These are phyloP conservation scores for Huntiella bhutanensis DNA, from an alignment of 2,329 filamentous ascomycete genomes.

Conservation along the genomic window DNA sequence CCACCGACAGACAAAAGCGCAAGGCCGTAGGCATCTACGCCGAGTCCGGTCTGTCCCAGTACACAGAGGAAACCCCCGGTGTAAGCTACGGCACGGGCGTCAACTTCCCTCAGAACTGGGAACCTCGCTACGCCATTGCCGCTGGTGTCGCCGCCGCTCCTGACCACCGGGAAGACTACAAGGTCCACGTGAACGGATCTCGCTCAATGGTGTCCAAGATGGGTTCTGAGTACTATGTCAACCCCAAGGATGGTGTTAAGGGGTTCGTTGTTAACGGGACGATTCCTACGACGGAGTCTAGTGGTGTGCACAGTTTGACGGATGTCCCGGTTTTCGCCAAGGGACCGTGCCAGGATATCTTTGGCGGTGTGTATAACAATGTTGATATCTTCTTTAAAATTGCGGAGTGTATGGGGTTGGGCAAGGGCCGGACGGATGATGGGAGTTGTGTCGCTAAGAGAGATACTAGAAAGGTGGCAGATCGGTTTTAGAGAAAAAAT, in stretches of 20 bases:
- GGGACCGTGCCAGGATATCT: conserved; percentile 61
- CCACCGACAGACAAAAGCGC: conserved; percentile 52
- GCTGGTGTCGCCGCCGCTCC: conserved; percentile 53
- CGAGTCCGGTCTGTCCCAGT: conserved; percentile 56
- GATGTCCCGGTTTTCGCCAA: conserved; percentile 62
- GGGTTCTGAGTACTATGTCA: conserved; percentile 42
- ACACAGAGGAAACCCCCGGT: conserved; percentile 38
- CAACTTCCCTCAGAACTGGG: conserved; percentile 70
- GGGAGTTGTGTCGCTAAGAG: conserved; percentile 4
- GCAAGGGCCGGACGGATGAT: conserved; percentile 12
- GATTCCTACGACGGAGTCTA: conserved; percentile 38
- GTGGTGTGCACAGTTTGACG: conserved; percentile 60
- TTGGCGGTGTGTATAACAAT: conserved; percentile 52
- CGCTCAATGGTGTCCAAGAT: conserved; percentile 40
- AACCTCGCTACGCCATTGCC: conserved; percentile 64
- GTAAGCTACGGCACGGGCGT: conserved; percentile 53
- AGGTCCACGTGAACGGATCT: conserved; percentile 46
- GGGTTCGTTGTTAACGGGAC: conserved; percentile 65
- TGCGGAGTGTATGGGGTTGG: conserved; percentile 44
- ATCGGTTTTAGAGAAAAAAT: conserved; percentile 8
- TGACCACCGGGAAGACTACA: conserved; percentile 60
- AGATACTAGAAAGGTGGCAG: conserved; percentile 5
- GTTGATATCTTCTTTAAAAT: conserved; percentile 62
- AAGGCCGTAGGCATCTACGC: conserved; percentile 55
- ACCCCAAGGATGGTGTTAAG: conserved; percentile 43